Evolutionary conservation across 2,329 filamentous ascomycete genomes (phyloP).

Genomic region (Biscogniauxia sp.): DNA sequence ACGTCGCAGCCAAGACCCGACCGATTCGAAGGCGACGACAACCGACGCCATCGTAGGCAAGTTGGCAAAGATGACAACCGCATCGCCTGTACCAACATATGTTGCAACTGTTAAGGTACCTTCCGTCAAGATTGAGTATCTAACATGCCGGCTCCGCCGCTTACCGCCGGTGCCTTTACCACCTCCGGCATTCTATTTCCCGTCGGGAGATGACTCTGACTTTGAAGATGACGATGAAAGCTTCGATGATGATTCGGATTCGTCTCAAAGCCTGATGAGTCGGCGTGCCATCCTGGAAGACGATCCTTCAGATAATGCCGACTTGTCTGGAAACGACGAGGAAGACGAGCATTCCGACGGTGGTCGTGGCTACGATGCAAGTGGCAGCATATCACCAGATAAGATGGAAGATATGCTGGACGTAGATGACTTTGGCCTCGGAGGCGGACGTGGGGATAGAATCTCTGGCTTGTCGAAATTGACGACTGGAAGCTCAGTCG

Average conservation of each 20-base stretch:
- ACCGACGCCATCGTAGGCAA: constrained; percentile 42
- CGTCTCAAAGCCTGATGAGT: constrained; percentile 17
- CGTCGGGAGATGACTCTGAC: constrained; percentile 40
- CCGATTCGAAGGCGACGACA: constrained; percentile 25
- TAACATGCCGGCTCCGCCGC: constrained; percentile 40
- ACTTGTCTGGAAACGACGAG: constrained; percentile 78
- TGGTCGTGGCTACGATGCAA: constrained; percentile 71
- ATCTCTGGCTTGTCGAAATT: constrained; percentile 75
- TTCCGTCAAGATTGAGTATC: constrained; percentile 44
- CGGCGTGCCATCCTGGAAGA: constrained; percentile 41
- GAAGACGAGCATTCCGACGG: constrained; percentile 80
- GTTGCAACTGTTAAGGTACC: constrained; percentile 1
- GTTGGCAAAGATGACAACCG: constrained; percentile 42
- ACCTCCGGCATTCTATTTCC: constrained; percentile 52
- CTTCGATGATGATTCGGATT: constrained; percentile 15
- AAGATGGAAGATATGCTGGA: constrained; percentile 67
- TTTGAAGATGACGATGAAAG: constrained; percentile 18
- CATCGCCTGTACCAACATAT: constrained; percentile 32
- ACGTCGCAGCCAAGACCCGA: constrained; percentile 14
- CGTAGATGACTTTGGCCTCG: constrained; percentile 65
- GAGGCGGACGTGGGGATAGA: constrained; percentile 71
- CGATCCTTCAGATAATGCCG: constrained; percentile 69
- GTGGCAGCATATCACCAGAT: constrained; percentile 66
- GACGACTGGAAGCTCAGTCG: constrained; percentile 81
- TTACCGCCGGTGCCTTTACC: constrained; percentile 49